Evolutionary conservation across 805 yeast species (phyloP), one percentile per base, ranked within the genome.

Genomic region (Yarrowia sp.): DNA sequence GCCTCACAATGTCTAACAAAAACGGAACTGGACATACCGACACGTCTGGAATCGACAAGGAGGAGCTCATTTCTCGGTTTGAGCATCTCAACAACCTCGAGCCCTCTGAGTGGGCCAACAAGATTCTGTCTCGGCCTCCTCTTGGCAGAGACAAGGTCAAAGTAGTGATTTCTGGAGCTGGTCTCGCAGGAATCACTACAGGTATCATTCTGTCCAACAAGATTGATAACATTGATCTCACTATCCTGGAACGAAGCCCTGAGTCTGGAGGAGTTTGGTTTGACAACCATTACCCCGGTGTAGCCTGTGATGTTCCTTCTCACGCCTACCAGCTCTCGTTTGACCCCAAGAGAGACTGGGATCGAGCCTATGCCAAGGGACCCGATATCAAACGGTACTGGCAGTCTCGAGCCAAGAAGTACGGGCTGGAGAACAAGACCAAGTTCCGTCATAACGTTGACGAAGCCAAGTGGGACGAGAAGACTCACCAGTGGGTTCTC

Each of bases 181-280:
- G 68, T 5, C 61, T 64, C 15, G 68, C 68, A 10, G 68, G 68
- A n/a, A 64, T 64, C 66, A 52, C 68, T 16, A 55, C 68, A 5
- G 68, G 67, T 8, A 64, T 64, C 22, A 12, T 64, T 14, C 67
- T 64, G 45, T 42, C 65, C 35, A 40, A 32, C 65, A 64, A 64
- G 40, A 15, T 64, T 10, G 65, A 49, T n/a, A 55, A 64, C 16
- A 12, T 64, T 7, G 66, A 64, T 14, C 48, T 64, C 35, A 59
- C 66, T 19, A 45, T 59, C 8, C 22, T 59, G 65, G 78, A 76
- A 64, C 74, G 73, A 69, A 76, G 75, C 56, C 70, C 74, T 5
- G 77, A 71, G 19, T 50, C 77, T 22, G 73, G 77, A 3, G 77
- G 77, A 0, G 74, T 75, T 11, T 75, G 77, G 77, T 72, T 42